These are phyloP conservation scores for Arthroderma sp. DNA, from an alignment of 2,329 filamentous ascomycete species.

Conservation along the genomic window DNA sequence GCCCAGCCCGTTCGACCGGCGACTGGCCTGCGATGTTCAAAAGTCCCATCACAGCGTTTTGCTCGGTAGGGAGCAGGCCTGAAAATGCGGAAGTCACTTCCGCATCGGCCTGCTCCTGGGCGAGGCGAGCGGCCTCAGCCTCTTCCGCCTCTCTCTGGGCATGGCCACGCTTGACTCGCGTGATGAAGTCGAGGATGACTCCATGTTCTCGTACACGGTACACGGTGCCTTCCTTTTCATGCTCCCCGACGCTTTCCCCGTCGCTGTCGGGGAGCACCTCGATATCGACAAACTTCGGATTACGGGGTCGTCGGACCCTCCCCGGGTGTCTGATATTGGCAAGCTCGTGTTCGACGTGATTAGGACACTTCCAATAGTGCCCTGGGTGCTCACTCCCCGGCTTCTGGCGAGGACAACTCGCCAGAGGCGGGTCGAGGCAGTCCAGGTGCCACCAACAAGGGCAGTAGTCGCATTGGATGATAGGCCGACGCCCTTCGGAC, in stretches of 20 bases:
- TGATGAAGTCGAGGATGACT: conserved; percentile 60
- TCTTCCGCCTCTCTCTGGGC: not conserved
- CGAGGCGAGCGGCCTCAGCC: not conserved
- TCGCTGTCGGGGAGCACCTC: conserved; percentile 46
- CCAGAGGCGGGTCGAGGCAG: conserved; percentile 72
- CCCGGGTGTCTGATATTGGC: conserved; percentile 19
- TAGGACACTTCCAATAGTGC: conserved; percentile 73
- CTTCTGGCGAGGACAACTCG: conserved; percentile 55
- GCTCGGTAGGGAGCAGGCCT: conserved; percentile 18
- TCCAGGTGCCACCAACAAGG: conserved; percentile 79
- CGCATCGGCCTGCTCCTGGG: conserved; percentile 7
- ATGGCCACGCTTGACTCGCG: conserved; percentile 37
- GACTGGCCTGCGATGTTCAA: conserved; percentile 16
- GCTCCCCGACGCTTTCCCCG: conserved; percentile 43
- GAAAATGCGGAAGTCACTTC: conserved; percentile 13
- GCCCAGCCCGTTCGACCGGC: conserved; percentile 14
- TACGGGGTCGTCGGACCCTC: conserved; percentile 11
- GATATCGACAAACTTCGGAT: conserved; percentile 53
- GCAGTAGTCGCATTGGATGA: conserved; percentile 79
- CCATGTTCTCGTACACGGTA: conserved; percentile 52
- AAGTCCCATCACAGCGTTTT: conserved; percentile 22
- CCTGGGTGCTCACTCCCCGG: conserved; percentile 41
- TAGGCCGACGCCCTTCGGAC: conserved; percentile 50
- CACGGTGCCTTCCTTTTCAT: conserved; percentile 49
- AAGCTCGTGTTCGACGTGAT: conserved; percentile 69